A percentile compares a stretch with the other conserved stretches of the same genome.
phyloP scores from a whole-genome alignment of 352 stramenopile species.

The Pilasporangium apinafurcum region DNA sequence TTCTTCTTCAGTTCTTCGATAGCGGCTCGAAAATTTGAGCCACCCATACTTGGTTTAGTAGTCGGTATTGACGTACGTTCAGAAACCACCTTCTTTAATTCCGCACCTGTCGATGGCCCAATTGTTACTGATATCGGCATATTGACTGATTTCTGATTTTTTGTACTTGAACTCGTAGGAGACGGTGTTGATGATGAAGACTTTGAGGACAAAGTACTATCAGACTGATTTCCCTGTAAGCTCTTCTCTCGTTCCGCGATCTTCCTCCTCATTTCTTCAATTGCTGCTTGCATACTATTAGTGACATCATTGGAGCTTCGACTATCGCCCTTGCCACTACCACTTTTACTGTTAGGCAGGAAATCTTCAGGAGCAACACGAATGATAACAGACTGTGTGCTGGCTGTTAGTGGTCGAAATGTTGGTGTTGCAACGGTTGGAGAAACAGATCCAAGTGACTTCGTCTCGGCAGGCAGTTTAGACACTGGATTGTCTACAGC shows the following conservation, averaged over 20 bases:
- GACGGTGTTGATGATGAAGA: no score
- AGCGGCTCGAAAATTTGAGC: conserved; percentile 5
- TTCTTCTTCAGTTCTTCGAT: conserved; percentile 22
- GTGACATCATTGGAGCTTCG: conserved; percentile 1
- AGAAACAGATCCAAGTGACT: not conserved
- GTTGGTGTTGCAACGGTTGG: conserved; percentile 10
- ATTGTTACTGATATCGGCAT: not conserved
- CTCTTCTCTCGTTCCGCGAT: conserved; percentile 49
- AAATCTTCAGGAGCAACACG: conserved; percentile 48
- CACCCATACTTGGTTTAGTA: not conserved
- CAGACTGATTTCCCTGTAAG: conserved; percentile 13
- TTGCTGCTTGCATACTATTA: conserved; percentile 20
- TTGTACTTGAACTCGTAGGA: no score
- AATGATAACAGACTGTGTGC: conserved; percentile 66
- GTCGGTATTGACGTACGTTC: not conserved
- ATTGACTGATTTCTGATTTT: no score
- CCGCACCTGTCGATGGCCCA: not conserved
- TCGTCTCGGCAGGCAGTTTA: not conserved
- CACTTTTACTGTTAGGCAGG: conserved; percentile 9
- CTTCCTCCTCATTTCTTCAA: conserved; percentile 45
- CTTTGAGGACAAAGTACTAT: no score
- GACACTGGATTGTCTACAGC: not conserved
- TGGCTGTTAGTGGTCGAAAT: conserved; percentile 55
- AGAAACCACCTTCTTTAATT: no score
- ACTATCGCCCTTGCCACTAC: conserved; percentile 1